These are phyloP conservation scores for Alternaria ethzedia DNA, from an alignment of 2,329 filamentous ascomycete genomes.

Conservation along the genomic window DNA sequence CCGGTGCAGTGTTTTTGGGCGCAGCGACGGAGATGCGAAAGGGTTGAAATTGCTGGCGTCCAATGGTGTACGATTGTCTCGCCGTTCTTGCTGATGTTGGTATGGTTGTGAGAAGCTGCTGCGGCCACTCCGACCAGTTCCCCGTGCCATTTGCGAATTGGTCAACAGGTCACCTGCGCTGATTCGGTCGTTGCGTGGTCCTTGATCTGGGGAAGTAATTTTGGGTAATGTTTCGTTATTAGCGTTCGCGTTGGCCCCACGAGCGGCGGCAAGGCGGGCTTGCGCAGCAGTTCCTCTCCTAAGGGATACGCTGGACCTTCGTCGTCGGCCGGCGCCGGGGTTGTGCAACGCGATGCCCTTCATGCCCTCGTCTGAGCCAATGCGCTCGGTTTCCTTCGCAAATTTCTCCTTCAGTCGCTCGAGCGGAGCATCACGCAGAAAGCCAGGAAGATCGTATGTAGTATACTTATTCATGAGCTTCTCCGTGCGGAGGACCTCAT, in stretches of 20 bases:
- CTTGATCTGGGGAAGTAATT: conserved; percentile 33
- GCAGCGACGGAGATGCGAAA: conserved; percentile 43
- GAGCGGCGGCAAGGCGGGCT: conserved; percentile 61
- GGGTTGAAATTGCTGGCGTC: conserved; percentile 52
- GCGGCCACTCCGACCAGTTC: conserved; percentile 58
- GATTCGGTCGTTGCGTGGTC: conserved; percentile 39
- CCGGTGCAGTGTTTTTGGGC: conserved; percentile 61
- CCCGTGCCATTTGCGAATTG: conserved; percentile 74
- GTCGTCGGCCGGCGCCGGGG: conserved; percentile 67
- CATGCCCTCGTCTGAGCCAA: conserved; percentile 78
- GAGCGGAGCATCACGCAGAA: conserved; percentile 82
- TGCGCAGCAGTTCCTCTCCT: conserved; percentile 81
- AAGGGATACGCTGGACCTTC: conserved; percentile 71
- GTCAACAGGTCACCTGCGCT: conserved; percentile 75
- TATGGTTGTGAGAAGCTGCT: conserved; percentile 58
- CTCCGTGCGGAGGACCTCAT: conserved; percentile 90
- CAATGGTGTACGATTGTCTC: conserved; percentile 55
- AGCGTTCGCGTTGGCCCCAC: conserved; percentile 44
- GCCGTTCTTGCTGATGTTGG: conserved; percentile 52
- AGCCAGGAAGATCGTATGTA: conserved; percentile 87
- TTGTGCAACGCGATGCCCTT: conserved; percentile 98
- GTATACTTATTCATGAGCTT: conserved; percentile 94
- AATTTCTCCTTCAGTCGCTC: conserved; percentile 93
- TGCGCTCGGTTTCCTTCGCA: conserved; percentile 78
- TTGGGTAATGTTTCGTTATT: conserved; percentile 26